phyloP scores from a whole-genome alignment of 192 early-diverging fungal species.

The Entomortierella beljakovae region DNA sequence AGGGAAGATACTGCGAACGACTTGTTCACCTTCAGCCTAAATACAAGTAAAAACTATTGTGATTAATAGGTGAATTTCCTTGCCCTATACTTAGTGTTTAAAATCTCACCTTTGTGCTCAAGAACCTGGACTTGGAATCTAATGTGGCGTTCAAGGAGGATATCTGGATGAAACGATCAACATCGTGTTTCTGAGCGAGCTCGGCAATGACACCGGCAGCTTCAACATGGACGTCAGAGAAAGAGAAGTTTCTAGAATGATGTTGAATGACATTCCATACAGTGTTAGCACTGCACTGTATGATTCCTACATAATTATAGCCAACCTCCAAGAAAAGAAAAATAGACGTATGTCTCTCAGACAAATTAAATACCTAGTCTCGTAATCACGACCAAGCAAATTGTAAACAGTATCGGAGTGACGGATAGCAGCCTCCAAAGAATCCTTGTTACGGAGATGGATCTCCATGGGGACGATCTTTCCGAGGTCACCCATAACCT shows the following conservation, averaged over 20 bases:
- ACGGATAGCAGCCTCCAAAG: conserved; percentile 85
- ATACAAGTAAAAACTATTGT: not conserved
- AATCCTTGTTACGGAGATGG: conserved; percentile 88
- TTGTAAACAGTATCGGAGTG: conserved; percentile 98
- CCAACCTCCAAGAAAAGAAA: too few relatives aligned
- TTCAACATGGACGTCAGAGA: conserved; percentile 87
- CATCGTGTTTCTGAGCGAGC: conserved; percentile 81
- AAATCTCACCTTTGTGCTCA: conserved; percentile 82
- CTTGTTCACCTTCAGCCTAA: conserved; percentile 90
- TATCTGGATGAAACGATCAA: conserved; percentile 89
- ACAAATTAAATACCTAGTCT: conserved; percentile 74
- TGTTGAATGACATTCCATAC: too few relatives aligned
- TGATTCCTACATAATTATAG: too few relatives aligned
- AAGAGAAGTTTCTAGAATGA: conserved; percentile 94
- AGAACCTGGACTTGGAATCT: conserved; percentile 80
- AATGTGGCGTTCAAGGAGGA: conserved; percentile 85
- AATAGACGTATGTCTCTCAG: too few relatives aligned
- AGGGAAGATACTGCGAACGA: conserved; percentile 90
- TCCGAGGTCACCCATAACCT: conserved; percentile 94
- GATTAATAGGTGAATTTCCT: not conserved
- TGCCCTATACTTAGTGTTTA: not conserved
- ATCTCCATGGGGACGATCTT: conserved; percentile 93
- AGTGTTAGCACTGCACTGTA: too few relatives aligned
- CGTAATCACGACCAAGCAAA: conserved; percentile 91
- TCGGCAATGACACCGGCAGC: conserved; percentile 85